These are phyloP conservation scores for Rozella allomycis DNA, from an alignment of 371 early-diverging fungal genomes.

Conservation along the genomic window DNA sequence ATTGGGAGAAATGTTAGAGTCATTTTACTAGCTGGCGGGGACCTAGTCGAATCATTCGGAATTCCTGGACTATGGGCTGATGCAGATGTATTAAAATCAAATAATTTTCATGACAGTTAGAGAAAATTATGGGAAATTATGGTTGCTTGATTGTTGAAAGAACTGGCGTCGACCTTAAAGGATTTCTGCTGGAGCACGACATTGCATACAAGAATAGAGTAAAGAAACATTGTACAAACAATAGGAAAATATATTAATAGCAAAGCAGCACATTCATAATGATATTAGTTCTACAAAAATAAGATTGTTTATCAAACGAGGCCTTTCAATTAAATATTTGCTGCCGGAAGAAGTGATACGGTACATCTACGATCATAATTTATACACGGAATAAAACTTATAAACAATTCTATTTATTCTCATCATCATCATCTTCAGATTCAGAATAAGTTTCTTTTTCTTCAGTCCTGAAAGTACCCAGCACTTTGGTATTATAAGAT, in stretches of 20 bases:
- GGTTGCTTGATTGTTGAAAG: constrained; percentile 90
- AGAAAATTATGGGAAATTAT: constrained; percentile 72
- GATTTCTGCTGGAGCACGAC: constrained; percentile 68
- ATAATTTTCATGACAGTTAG: constrained; percentile 75
- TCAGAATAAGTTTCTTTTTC: no score
- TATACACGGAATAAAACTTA: no score
- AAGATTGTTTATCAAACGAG: constrained; percentile 73
- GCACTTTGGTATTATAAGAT: constrained; percentile 75
- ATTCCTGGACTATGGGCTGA: constrained; percentile 74
- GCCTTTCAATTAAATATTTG: constrained; percentile 84
- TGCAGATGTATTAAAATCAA: constrained; percentile 46
- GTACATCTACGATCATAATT: constrained; percentile 52
- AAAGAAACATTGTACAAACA: constrained; percentile 5
- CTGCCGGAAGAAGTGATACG: constrained; percentile 76
- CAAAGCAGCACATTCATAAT: constrained; percentile 85
- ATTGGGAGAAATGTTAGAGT: constrained; percentile 41
- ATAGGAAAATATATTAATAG: constrained; percentile 66
- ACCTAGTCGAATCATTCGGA: constrained; percentile 84
- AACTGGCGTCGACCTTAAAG: constrained; percentile 79
- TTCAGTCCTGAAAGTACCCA: constrained; percentile 22
- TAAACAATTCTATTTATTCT: no score
- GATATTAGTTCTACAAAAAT: constrained; percentile 90
- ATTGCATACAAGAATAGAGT: constrained; percentile 67
- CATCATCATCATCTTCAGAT: no score
- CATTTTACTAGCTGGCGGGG: constrained; percentile 87